Evolutionary conservation across 2,329 filamentous ascomycete genomes (phyloP).

Genomic region (Claviceps purpurea): DNA sequence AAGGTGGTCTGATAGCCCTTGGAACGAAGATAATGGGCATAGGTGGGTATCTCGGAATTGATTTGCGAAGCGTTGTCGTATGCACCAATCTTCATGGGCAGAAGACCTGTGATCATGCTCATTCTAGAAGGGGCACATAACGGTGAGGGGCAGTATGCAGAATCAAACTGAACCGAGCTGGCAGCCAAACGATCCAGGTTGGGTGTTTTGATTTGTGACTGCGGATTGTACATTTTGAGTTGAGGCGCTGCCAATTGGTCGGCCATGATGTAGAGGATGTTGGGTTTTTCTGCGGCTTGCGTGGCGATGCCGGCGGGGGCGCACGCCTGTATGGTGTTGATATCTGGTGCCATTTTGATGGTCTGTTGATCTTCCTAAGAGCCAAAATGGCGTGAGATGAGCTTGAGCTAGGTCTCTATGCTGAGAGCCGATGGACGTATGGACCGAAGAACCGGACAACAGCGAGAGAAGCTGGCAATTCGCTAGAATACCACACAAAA

Average conservation of each 20-base stretch:
- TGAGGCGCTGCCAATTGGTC: constrained; percentile 86
- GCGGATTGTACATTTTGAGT: constrained; percentile 80
- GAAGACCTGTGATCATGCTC: constrained; percentile 84
- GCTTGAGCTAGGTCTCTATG: neutral
- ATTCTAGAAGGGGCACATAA: constrained; percentile 87
- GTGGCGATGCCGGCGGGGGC: constrained; percentile 18
- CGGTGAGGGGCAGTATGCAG: constrained; percentile 86
- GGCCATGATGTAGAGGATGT: constrained; percentile 74
- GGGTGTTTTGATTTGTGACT: constrained; percentile 83
- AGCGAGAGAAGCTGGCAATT: constrained; percentile 4
- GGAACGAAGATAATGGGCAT: constrained; percentile 77
- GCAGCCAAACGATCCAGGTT: constrained; percentile 74
- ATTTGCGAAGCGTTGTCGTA: constrained; percentile 87
- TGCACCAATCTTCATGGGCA: constrained; percentile 82
- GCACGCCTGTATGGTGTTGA: constrained; percentile 55
- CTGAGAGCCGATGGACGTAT: neutral
- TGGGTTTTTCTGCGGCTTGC: constrained; percentile 21
- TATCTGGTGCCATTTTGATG: constrained; percentile 55
- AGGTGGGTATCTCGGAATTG: constrained; percentile 73
- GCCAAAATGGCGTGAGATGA: neutral
- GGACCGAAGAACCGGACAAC: constrained; percentile 1
- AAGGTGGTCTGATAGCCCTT: constrained; percentile 82
- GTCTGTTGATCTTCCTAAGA: neutral
- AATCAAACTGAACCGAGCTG: constrained; percentile 79
- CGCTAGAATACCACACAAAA: constrained; percentile 7